These are phyloP conservation scores for Sarocladiaceae sp. DNA, from an alignment of 2,329 filamentous ascomycete genomes.

Conservation along the genomic window DNA sequence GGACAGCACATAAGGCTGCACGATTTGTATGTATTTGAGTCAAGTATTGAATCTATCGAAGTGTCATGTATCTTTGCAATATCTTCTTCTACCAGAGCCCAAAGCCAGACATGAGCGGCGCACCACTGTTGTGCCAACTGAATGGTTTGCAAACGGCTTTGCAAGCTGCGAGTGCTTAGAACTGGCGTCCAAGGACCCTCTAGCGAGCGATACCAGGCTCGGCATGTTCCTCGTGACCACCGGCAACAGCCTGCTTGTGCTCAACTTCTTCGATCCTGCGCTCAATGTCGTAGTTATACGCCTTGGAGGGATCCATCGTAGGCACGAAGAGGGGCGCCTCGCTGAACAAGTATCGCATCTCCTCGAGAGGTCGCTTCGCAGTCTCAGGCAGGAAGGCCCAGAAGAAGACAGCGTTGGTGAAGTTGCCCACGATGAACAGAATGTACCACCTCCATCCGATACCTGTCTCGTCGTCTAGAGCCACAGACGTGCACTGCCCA, in stretches of 20 bases:
- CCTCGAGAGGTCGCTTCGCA: constrained; percentile 57
- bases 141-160: no score
- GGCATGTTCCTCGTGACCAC: neutral
- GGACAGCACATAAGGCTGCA: no score
- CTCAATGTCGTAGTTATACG: constrained; percentile 48
- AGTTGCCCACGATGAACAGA: constrained; percentile 30
- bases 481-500: constrained; percentile 53
- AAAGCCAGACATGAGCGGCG: no score
- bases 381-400: constrained; percentile 65
- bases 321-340: constrained; percentile 61
- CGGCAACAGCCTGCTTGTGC: constrained; percentile 37
- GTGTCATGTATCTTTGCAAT: no score
- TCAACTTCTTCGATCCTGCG: constrained; percentile 52
- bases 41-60: no score
- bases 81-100: no score
- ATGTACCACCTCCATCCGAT: constrained; percentile 45
- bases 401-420: constrained; percentile 42
- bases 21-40: no score
- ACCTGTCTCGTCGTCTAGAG: constrained; percentile 34
- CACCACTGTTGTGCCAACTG: no score
- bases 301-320: constrained; percentile 43
- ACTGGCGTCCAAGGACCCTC: no score
- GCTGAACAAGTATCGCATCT: constrained; percentile 64
- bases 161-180: no score
- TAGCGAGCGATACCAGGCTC: neutral